Percentiles rank a stretch among this genome's conserved stretches.
Evolutionary conservation across 768 basidiomycete species (phyloP).

Genomic region (Boletus sensibilis): DNA sequence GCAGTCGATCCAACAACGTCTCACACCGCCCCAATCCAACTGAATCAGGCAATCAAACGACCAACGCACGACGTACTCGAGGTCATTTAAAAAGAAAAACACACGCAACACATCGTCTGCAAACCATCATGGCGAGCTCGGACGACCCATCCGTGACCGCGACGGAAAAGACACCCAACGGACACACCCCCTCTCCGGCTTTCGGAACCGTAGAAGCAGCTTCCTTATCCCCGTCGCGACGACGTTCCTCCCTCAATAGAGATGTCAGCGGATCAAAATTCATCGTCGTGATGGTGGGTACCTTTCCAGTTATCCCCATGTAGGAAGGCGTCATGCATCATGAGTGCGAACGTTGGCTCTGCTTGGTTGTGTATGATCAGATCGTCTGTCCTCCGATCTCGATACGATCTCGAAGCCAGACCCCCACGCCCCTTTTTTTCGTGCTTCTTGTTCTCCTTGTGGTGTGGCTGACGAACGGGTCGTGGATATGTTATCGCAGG

Average conservation of each 20-base stretch:
- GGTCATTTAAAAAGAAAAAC: background rate
- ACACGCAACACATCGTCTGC: background rate
- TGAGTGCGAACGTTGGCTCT: background rate
- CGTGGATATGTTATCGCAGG: slow-evolving; percentile 37
- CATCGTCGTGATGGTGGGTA: slow-evolving; percentile 52
- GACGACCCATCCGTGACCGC: no score
- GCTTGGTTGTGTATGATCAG: background rate
- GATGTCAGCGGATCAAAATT: slow-evolving; percentile 25
- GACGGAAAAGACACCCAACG: background rate
- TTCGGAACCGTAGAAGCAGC: background rate
- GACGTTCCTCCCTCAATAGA: background rate
- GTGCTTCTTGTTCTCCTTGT: background rate
- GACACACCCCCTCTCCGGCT: no score
- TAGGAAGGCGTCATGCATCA: background rate
- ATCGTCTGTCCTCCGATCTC: background rate
- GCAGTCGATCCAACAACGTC: no score
- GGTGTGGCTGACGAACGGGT: background rate
- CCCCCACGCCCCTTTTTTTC: background rate
- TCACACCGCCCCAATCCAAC: no score
- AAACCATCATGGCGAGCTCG: background rate
- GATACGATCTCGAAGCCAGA: background rate
- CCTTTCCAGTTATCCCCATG: background rate
- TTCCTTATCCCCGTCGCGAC: background rate
- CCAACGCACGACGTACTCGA: background rate
- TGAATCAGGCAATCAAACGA: background rate